Evolutionary conservation across 192 early-diverging fungal genomes (phyloP).

Genomic region (Coemansia sp.): DNA sequence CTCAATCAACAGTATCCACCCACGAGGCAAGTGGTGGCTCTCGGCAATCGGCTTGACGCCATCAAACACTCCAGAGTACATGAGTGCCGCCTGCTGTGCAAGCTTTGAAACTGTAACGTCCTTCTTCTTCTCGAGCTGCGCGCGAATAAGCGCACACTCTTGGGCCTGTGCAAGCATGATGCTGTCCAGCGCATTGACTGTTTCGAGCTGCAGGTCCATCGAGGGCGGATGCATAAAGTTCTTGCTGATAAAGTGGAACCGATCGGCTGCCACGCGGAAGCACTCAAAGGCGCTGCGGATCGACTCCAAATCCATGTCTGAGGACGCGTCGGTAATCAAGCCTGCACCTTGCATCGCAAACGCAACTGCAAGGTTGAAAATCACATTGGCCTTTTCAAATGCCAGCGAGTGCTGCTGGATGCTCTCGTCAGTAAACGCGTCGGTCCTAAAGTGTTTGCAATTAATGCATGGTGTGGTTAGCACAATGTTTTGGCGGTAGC

Average conservation of each 20-base stretch:
- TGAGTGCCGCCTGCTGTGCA: conserved; percentile 73
- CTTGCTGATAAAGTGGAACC: conserved; percentile 94
- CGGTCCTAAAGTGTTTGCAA: conserved; percentile 53
- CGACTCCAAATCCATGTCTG: conserved; percentile 52
- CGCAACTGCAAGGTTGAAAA: conserved; percentile 91
- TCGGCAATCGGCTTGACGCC: conserved; percentile 64
- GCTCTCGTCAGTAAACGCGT: conserved; percentile 79
- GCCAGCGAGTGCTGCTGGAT: conserved; percentile 91
- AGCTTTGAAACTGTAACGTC: conserved; percentile 87
- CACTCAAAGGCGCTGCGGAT: conserved; percentile 85
- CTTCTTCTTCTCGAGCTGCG: conserved; percentile 83
- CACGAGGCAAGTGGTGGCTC: conserved; percentile 71
- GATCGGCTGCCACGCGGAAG: conserved; percentile 91
- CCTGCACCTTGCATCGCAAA: conserved; percentile 58
- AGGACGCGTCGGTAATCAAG: conserved; percentile 53
- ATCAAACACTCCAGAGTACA: conserved; percentile 77
- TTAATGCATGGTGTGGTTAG: background rate
- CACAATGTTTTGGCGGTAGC: background rate
- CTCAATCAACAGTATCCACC: conserved; percentile 84
- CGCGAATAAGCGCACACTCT: conserved; percentile 87
- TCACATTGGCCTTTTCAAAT: conserved; percentile 93
- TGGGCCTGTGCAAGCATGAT: conserved; percentile 95
- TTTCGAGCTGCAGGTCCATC: conserved; percentile 85
- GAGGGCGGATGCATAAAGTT: conserved; percentile 98
- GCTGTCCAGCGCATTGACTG: conserved; percentile 78